Evolutionary conservation across 768 basidiomycete genomes (phyloP).

Genomic region (Kwoniella dejecticola): DNA sequence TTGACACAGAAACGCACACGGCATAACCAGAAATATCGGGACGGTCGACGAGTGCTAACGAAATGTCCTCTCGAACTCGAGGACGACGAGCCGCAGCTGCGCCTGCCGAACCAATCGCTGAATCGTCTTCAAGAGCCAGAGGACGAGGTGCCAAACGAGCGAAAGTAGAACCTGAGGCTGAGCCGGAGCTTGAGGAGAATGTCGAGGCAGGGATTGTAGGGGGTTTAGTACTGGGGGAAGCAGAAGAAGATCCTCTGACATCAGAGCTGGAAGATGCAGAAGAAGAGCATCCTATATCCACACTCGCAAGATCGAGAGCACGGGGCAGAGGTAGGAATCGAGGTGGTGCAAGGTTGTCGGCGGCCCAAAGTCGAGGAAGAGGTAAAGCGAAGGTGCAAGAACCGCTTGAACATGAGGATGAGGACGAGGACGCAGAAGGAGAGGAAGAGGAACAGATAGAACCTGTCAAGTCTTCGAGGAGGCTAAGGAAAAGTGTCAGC

Average conservation of each 20-base stretch:
- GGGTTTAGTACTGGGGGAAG: conserved; percentile 26
- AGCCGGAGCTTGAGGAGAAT: conserved; percentile 19
- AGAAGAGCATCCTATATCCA: conserved; percentile 19
- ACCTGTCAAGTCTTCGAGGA: neutral
- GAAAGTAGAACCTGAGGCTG: too few relatives aligned
- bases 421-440: conserved; percentile 11
- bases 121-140: conserved; percentile 13
- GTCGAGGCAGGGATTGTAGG: conserved; percentile 17
- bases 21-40: too few relatives aligned
- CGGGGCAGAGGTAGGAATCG: too few relatives aligned
- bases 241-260: conserved; percentile 16
- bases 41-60: too few relatives aligned
- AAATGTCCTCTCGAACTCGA: conserved; percentile 18
- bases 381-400: neutral
- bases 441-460: neutral
- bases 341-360: too few relatives aligned
- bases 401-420: conserved; percentile 7
- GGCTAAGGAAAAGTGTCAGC: conserved; percentile 35
- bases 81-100: conserved; percentile 12
- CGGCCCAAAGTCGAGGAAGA: too few relatives aligned
- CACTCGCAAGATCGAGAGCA: neutral
- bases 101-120: neutral
- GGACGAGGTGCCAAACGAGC: neutral
- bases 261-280: conserved; percentile 25
- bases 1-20: too few relatives aligned